Base-by-base conservation (phyloP, 164 flowering plant genomes). In the Chloranthus sessilifolius region DNA sequence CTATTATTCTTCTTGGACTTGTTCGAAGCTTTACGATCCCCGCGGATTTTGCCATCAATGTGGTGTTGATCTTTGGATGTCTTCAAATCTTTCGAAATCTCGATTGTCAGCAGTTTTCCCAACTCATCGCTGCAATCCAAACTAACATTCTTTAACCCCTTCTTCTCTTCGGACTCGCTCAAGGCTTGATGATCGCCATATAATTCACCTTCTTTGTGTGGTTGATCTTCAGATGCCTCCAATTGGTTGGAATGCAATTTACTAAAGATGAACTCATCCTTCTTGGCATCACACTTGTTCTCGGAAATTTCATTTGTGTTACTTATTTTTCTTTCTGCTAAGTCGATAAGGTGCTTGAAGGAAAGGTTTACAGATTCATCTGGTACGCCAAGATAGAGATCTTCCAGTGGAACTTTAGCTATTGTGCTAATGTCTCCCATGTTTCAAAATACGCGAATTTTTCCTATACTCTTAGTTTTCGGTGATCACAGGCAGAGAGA, bases 331-430 rank as follows among this genome's bases (percentile, higher is more conserved):
- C 35, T 64, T 24, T 65, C 59, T 24, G 19, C 42, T 5, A 43
- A 20, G 23, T 17, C 34, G 5, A 75, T 84, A 1, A 85, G 52
- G 58, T 82, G 71, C 61, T 70, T 68, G 31, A 85, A 78, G 0
- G 85, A 78, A 44, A 82, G 80, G 56, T 85, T 78, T 1, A 81
- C 94, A 0, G 88, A 80, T 1, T 85, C 94, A 50, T 85, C 88
- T 2, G 88, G 88, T 17, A 82, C 64, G 4, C 88, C 94, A 5
- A 54, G 42, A 36, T 84, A 84, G 55, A 81, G 29, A 12, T 80
- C 83, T 56, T 82, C 85, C 7, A 79, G 81, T 68, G 75, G 81
- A 28, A 40, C 52, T 51, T 61, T 67, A 20, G 85, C 84, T 50
- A 66, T 78, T 4, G 68, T 62, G n/a, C n/a, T n/a, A n/a, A n/a